Evolutionary conservation across 768 basidiomycete species (phyloP).

Genomic region (Serendipita indica): DNA sequence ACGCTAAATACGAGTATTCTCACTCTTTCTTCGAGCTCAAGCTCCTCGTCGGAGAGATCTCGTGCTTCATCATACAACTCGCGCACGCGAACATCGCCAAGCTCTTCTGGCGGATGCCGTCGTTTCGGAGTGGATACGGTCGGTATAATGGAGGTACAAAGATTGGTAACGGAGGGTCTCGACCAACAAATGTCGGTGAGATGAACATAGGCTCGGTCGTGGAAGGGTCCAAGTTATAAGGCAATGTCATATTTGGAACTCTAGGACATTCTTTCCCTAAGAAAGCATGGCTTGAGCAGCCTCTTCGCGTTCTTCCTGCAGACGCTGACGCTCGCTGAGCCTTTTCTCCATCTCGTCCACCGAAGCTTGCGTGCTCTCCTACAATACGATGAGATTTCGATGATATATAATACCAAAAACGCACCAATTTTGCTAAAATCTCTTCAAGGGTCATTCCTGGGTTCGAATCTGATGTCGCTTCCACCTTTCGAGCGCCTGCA

Average conservation of each 20-base stretch:
- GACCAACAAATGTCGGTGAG: slow-evolving; percentile 4
- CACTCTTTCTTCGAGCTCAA: slow-evolving; percentile 63
- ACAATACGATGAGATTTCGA: not conserved
- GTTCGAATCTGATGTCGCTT: not conserved
- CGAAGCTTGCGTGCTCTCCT: not conserved
- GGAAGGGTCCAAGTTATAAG: not conserved
- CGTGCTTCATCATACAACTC: slow-evolving; percentile 66
- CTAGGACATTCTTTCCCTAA: not conserved
- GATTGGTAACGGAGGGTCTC: not conserved
- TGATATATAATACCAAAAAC: not conserved
- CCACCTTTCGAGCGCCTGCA: not conserved
- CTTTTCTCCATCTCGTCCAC: not conserved
- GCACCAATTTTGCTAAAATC: not conserved
- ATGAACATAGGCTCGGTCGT: not conserved
- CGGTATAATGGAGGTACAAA: not conserved
- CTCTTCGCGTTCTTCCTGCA: not conserved
- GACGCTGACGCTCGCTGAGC: not conserved
- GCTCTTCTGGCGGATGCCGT: not conserved
- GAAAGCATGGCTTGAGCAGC: not conserved
- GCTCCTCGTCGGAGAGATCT: slow-evolving; percentile 73
- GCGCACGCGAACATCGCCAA: slow-evolving; percentile 21
- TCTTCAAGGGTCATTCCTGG: not conserved
- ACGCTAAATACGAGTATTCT: slow-evolving; percentile 15
- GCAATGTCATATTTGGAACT: not conserved
- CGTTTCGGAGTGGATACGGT: slow-evolving; percentile 1